Evolutionary conservation across 2,329 filamentous ascomycete genomes (phyloP).

Genomic region (Leptographium radiaticola): DNA sequence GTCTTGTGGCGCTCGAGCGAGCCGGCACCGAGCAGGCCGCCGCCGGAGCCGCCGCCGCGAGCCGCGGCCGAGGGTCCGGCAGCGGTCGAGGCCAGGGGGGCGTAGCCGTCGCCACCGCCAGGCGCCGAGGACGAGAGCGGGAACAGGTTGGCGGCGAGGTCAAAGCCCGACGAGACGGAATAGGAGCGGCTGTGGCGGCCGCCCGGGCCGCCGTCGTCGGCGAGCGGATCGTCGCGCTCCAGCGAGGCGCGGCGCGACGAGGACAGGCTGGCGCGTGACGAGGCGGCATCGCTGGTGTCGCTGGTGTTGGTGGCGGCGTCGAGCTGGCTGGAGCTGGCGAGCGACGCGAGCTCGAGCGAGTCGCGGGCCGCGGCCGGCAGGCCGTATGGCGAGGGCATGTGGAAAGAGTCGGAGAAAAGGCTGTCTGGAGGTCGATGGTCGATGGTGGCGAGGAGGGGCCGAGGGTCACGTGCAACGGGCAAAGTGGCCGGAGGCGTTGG

Average conservation of each 20-base stretch:
- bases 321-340: conserved; percentile 66
- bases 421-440: too few relatives aligned
- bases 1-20: conserved; percentile 92
- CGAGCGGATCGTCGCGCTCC: conserved; percentile 71
- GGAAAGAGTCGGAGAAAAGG: too few relatives aligned
- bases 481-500: too few relatives aligned
- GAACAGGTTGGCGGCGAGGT: conserved; percentile 88
- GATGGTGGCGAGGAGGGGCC: too few relatives aligned
- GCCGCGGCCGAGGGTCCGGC: conserved; percentile 35
- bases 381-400: conserved; percentile 29
- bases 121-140: conserved; percentile 73
- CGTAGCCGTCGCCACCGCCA: conserved; percentile 58
- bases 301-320: conserved; percentile 45
- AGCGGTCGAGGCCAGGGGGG: conserved; percentile 65
- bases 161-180: conserved; percentile 85
- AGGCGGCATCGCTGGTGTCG: conserved; percentile 48
- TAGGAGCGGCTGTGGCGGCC: conserved; percentile 52
- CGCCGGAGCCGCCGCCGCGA: conserved; percentile 37
- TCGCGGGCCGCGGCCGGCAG: conserved; percentile 52
- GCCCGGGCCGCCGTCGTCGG: conserved; percentile 26
- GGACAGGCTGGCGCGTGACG: conserved; percentile 64
- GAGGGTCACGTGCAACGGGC: too few relatives aligned
- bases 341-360: conserved; percentile 89
- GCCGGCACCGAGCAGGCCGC: conserved; percentile 53
- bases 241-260: conserved; percentile 73